Base-by-base conservation (phyloP, 2,329 filamentous ascomycete species). In the Trichoderma lentiforme region DNA sequence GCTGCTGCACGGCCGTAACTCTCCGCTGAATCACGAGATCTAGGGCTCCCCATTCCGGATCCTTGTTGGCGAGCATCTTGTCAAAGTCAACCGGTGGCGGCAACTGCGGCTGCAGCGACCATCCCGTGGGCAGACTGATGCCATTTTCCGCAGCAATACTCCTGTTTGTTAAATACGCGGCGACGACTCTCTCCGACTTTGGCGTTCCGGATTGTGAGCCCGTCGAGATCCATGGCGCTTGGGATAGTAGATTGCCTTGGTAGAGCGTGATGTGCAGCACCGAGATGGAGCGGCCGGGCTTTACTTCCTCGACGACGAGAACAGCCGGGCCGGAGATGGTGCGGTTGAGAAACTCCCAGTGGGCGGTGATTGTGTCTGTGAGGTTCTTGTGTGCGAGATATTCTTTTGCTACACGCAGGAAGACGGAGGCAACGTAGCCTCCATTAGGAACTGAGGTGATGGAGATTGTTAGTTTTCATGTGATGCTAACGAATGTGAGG, bases 391-490 rank as follows among this genome's bases (percentile, higher is more conserved):
- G 65, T 18, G 74, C 63, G 18, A 84, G 78, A 71, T 85, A 82
- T 3, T 74, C 72, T 14, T 74, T 76, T 8, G 81, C 80, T 3
- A 79, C 81, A 4, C 77, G 75, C 51, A 85, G 76, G 63, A 86
- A 79, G 62, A 82, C 79, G 18, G 81, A 79, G 5, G 83, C 81
- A 1, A 84, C 80, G 71, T 85, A 86, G 53, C 84, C 84, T 72
- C 84, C 84, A 71, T 86, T 84, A 3, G 84, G 84, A 15, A 86
- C 81, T 82, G 73, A 12, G 30, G 32, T 60, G 57, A n/a, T 34
- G 18, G 18, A 21, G 3, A n/a, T 32, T 32, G 47, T 53, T 24
- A 53, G 47, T 1, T 53, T 24, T 24, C 47, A 14, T 53, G n/a
- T 53, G 11, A 11, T 51, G n/a, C 1, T 3, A 51, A 51, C 15